Percentiles rank a stretch among this genome's conserved stretches.
phyloP scores from a whole-genome alignment of 257 asterid genomes.

The Euphrasia confusa region DNA sequence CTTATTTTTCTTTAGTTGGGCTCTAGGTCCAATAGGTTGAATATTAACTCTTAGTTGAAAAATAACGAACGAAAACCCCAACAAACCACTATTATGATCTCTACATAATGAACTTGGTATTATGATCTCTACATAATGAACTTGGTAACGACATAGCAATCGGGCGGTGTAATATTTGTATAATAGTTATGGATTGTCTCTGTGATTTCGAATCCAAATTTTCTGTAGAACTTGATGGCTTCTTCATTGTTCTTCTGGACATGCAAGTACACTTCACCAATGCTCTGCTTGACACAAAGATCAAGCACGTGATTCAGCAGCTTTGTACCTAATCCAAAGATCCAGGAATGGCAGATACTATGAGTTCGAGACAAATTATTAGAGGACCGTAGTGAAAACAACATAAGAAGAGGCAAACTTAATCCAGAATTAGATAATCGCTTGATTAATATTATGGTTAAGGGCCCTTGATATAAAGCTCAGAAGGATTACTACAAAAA shows the following conservation, averaged over 20 bases:
- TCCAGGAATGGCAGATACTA: too few species aligned
- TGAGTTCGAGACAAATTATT: too few species aligned
- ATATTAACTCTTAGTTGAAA: too few species aligned
- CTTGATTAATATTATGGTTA: too few species aligned
- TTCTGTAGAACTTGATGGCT: slow-evolving; percentile 85
- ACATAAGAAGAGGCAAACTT: too few species aligned
- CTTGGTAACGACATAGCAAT: slow-evolving; percentile 79
- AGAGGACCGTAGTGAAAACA: too few species aligned
- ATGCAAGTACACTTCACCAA: slow-evolving; percentile 81
- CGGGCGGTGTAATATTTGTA: slow-evolving; percentile 82
- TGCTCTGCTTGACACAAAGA: slow-evolving; percentile 66
- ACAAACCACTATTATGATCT: slow-evolving; percentile 28
- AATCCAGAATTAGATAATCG: too few species aligned
- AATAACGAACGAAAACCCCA: neutral
- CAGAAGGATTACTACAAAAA: too few species aligned
- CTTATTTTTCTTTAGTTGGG: too few species aligned
- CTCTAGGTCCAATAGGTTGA: too few species aligned
- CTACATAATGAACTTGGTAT: slow-evolving; percentile 36
- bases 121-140: slow-evolving; percentile 49
- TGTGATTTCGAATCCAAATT: slow-evolving; percentile 82
- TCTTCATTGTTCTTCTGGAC: slow-evolving; percentile 93
- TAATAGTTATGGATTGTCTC: slow-evolving; percentile 82
- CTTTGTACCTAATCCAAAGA: too few species aligned
- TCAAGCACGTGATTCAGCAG: slow-evolving; percentile 79
- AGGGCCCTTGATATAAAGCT: too few species aligned